Conservation (phyloP, 768 basidiomycete species). For the Leccinum incarnatum region DNA sequence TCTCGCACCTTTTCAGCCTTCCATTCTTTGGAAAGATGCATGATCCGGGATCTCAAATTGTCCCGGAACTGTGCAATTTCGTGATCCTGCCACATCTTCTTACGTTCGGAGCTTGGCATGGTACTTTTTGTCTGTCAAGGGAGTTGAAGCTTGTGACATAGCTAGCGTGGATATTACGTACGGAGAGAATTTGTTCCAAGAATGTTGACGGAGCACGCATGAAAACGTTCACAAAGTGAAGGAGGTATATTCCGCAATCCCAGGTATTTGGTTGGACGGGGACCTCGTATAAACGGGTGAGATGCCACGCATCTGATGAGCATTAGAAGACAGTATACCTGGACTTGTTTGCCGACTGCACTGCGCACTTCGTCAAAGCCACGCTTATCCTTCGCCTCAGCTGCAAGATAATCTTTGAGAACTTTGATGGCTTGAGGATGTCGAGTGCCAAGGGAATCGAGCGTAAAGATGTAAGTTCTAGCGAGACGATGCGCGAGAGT, state of each 20-base stretch:
- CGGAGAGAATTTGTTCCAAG: constrained; percentile 45
- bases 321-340: constrained; percentile 37
- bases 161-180: background rate
- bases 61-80: constrained; percentile 48
- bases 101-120: constrained; percentile 37
- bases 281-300: constrained; percentile 48
- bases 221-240: constrained; percentile 83
- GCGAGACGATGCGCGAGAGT: background rate
- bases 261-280: constrained; percentile 86
- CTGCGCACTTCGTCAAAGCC: constrained; percentile 35
- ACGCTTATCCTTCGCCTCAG: constrained; percentile 78
- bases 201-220: constrained; percentile 58
- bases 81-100: constrained; percentile 51
- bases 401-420: constrained; percentile 63
- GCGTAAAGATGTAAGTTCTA: constrained; percentile 80
- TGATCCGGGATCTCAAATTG: constrained; percentile 41
- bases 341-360: constrained; percentile 48
- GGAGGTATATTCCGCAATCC: constrained; percentile 90
- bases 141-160: background rate
- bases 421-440: constrained; percentile 64
- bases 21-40: constrained; percentile 52
- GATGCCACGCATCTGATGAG: background rate
- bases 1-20: constrained; percentile 40
- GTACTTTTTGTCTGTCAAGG: constrained; percentile 31
- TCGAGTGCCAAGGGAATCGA: constrained; percentile 82